Percentiles rank a stretch among this genome's conserved stretches.
These are phyloP conservation scores for Aspergillus pseudotamarii DNA, from an alignment of 2,329 filamentous ascomycete species.

Conservation along the genomic window DNA sequence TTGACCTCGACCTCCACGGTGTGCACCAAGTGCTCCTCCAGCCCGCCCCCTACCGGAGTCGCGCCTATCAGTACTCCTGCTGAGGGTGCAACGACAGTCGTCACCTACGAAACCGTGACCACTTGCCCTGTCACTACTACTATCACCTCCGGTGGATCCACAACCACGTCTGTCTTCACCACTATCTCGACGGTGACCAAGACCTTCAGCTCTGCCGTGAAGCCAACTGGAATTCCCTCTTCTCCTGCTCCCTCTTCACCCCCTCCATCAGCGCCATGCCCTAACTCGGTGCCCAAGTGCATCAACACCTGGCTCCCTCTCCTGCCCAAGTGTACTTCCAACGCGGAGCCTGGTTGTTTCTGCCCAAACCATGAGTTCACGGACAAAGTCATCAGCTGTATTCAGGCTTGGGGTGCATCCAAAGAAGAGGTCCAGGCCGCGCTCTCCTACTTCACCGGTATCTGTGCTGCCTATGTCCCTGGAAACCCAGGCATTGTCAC, in stretches of 20 bases:
- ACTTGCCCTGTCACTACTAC: slow-evolving; percentile 37
- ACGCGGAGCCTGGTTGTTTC: slow-evolving; percentile 83
- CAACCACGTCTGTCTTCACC: slow-evolving; percentile 57
- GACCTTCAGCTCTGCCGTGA: slow-evolving; percentile 23
- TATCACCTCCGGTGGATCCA: slow-evolving; percentile 49
- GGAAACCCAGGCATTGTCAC: slow-evolving; percentile 86
- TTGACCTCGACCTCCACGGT: slow-evolving; percentile 18
- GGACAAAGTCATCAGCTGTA: slow-evolving; percentile 76
- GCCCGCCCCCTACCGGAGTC: slow-evolving; percentile 5
- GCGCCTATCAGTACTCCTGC: slow-evolving; percentile 8
- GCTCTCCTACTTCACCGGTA: slow-evolving; percentile 83
- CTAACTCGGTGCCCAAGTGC: slow-evolving; percentile 78
- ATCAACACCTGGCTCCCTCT: slow-evolving; percentile 84
- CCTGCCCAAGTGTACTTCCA: slow-evolving; percentile 72
- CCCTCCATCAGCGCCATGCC: slow-evolving; percentile 50
- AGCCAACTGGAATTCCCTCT: slow-evolving; percentile 5
- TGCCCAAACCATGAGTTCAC: slow-evolving; percentile 79
- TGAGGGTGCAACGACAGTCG: slow-evolving; percentile 23
- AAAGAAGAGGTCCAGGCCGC: slow-evolving; percentile 69
- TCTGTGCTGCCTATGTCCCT: slow-evolving; percentile 76
- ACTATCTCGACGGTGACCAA: slow-evolving; percentile 55
- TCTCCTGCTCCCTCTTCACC: slow-evolving; percentile 26
- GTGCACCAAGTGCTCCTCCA: slow-evolving; percentile 1
- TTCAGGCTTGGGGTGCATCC: slow-evolving; percentile 73
- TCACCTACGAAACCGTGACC: slow-evolving; percentile 35